Evolutionary conservation across 139 green algal genomes (phyloP).

Genomic region (Trebouxia sp.): DNA sequence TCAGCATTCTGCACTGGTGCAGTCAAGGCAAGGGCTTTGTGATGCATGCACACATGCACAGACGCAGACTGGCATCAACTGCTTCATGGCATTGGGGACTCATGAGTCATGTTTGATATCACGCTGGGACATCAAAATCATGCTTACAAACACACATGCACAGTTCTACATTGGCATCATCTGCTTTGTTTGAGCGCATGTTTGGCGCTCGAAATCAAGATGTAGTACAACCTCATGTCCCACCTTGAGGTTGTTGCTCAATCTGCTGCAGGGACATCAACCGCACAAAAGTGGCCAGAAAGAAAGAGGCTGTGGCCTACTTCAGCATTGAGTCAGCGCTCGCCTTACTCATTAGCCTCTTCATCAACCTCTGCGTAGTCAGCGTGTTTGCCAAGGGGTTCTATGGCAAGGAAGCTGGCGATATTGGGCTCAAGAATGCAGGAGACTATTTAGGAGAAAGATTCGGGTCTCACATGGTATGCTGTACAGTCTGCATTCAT

Average conservation of each 20-base stretch:
- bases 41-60: background rate
- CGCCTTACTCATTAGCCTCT: conserved; percentile 67
- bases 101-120: too few species aligned
- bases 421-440: conserved; percentile 77
- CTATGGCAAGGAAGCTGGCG: conserved; percentile 41
- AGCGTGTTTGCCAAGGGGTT: conserved; percentile 76
- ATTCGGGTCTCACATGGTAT: conserved; percentile 52
- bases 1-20: conserved; percentile 85
- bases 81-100: too few species aligned
- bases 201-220: too few species aligned
- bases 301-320: conserved; percentile 73
- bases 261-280: conserved; percentile 35
- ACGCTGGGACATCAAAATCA: too few species aligned
- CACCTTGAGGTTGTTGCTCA: too few species aligned
- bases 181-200: too few species aligned
- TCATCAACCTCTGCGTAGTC: conserved; percentile 90
- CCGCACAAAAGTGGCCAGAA: conserved; percentile 18
- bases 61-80: too few species aligned
- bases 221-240: background rate
- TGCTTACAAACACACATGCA: too few species aligned
- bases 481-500: too few species aligned
- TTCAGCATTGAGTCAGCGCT: conserved; percentile 76
- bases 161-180: too few species aligned
- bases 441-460: conserved; percentile 52
- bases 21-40: conserved; percentile 43